Evolutionary conservation across 1,139 yeast species (phyloP), one percentile per base, ranked within the genome.

Genomic region (Yamadazyma songkhlaensis): DNA sequence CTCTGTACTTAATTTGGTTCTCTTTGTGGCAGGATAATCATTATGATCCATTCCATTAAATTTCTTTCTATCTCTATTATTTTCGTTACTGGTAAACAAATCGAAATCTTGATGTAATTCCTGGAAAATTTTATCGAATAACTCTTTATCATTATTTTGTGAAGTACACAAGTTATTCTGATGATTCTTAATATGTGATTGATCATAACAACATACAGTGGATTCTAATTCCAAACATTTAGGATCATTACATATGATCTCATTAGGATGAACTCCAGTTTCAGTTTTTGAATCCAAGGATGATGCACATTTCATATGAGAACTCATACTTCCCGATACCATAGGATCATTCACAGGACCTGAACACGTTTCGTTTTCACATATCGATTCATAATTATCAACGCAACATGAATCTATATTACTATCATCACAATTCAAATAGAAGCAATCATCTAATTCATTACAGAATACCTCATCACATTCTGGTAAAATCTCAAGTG

Each of bases 391-490:
- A 10, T 15, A 31, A 28, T 34, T 34, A 9, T 35, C 41, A 23
- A 25, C 22, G 23, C 38, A 35, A 23, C 41, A 38, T 22, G 29
- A 27, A 27, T 41, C 37, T 8, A 35, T 25, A 31, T 39, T 35
- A 17, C 51, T 42, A 38, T 57, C 64, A 30, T 60, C 63, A 48
- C 73, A 67, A 31, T 53, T 59, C 14, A 54, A 45, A 41, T 61
- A 70, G 52, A 64, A 70, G 39, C 77, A 72, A 48, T 70, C 75
- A 40, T 70, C 73, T 6, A 71, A 47, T 34, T 70, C 76, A 34
- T 68, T 68, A 46, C 77, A 71, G 30, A 69, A 57, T 5, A 71
- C 64, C 29, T 67, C 74, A 28, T 64, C 60, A 50, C 77, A 71
- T 32, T 57, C 43, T 3, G 62, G 60, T 23, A 59, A 44, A 14